Evolutionary conservation across 179 eudicot genomes (phyloP), one percentile per base, ranked within the genome.

Genomic region (Carnegiea gigantea): DNA sequence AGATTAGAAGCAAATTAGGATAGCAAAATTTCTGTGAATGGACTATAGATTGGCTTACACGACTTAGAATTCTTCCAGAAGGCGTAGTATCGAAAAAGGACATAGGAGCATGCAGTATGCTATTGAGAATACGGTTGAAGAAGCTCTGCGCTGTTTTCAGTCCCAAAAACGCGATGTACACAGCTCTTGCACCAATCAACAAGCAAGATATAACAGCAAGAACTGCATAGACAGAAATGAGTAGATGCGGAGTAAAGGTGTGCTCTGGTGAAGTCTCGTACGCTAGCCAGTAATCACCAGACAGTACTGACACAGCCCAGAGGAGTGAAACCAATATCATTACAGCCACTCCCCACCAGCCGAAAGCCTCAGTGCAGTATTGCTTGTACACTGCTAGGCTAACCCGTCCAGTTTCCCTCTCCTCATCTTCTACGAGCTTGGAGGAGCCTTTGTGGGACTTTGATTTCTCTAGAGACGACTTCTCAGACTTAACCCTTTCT

Each of bases 71-170:
- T 86, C 99, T 94, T 85, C 99, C 99, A 4, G 98, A 96, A 77
- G 99, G 99, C 46, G 98, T 96, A 38, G 97, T 94, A 81, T 96
- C 99, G 57, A 96, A 96, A 85, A 96, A 96, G 48, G 97, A 89
- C 95, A 96, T 96, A 78, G 99, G 99, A 82, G 99, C 98, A 79
- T 91, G 98, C 71, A 96, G 77, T 78, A 96, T 88, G 89, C 95
- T 91, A 79, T 70, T 76, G 78, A 96, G 93, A 76, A 94, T 91
- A 64, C 84, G 87, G 33, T 83, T 36, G 83, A 96, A 96, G 87
- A 92, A 87, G 23, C 81, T 88, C 54, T 92, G 93, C 53, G 97
- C 89, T 0, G 97, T 94, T 90, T 89, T 92, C 21, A 96, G 88
- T 84, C 99, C 99, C 84, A 94, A 77, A n/a, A 84, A 33, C 8